Base-by-base conservation (phyloP, 139 green algal species). In the Zygnema cylindricum region DNA sequence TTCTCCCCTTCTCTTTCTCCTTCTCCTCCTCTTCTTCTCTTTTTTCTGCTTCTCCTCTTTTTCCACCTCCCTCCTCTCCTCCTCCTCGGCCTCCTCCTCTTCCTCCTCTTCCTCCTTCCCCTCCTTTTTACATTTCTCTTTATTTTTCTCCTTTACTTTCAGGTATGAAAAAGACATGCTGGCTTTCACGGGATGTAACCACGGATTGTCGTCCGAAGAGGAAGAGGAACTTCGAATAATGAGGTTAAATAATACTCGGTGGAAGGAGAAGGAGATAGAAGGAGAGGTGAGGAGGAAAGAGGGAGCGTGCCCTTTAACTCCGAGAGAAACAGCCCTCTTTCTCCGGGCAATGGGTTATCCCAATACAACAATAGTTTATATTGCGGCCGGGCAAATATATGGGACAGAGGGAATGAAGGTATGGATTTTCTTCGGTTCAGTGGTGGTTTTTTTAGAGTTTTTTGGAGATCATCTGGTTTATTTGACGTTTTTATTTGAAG, bases 241-340 rank as follows among this genome's bases (percentile, higher is more conserved):
- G 82, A 2, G 82, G 25, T 30, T 83, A 23, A 82, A 40, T 36
- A 55, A 40, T 21, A 43, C 55, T 42, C 11, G 82, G 30, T 90
- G 86, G 86, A 90, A 87, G 77, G 86, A 90, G 79, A 90, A 90
- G 79, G 86, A 90, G 40, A 90, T 90, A 57, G 81, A 90, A 40
- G 54, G 54, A 36, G 79, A 90, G 40, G 84, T 1, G 36, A 43
- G 36, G 79, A 78, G 86, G 38, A 38, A 30, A 1, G 81, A 77
- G 36, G 86, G 86, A 22, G 38, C 63, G 3, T 90, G 86, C 81
- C 86, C 86, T 49, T 77, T 90, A 25, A 90, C 86, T 32, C 86
- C 86, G 33, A 22, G 55, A n/a, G 86, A 90, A 77, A 57, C 57
- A 0, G 77, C 79, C 1, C 22, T 81, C 7, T 41, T 90, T n/a